Percentiles rank a stretch among this genome's conserved stretches.
Evolutionary conservation across 495 filamentous ascomycete species (phyloP).

Genomic region (Beverwykella pulmonaria): DNA sequence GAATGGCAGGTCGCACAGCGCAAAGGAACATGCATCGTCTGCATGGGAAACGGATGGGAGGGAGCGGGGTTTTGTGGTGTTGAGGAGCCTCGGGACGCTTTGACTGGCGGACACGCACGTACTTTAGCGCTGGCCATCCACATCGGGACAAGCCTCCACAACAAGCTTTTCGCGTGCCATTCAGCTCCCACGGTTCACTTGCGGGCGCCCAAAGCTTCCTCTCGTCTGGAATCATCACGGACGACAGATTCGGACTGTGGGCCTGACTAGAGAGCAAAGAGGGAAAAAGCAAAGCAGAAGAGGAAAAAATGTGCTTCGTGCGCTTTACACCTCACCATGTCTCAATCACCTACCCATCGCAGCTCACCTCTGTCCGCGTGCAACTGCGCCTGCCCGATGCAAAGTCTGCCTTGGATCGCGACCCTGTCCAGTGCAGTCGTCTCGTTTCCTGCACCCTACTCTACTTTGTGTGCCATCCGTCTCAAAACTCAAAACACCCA

Average conservation of each 20-base stretch:
- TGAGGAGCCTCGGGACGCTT: constrained; percentile 1
- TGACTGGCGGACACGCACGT: constrained; percentile 18
- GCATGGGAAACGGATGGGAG: constrained; percentile 21
- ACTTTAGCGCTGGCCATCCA: constrained; percentile 29
- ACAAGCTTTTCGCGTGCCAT: constrained; percentile 24
- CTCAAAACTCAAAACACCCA: no score
- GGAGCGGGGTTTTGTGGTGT: constrained; percentile 24
- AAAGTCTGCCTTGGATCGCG: no score
- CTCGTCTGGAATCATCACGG: not conserved
- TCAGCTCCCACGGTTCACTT: constrained; percentile 11
- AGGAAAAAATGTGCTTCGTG: no score
- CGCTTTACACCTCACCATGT: no score
- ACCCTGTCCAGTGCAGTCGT: no score
- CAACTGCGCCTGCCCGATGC: no score
- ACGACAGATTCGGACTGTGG: no score
- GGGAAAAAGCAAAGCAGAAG: no score
- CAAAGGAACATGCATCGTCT: constrained; percentile 19
- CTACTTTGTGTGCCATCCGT: no score
- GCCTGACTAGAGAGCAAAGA: not conserved
- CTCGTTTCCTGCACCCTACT: no score
- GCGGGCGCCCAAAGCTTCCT: constrained; percentile 7
- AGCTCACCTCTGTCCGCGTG: no score
- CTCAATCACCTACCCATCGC: no score
- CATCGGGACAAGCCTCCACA: not conserved
- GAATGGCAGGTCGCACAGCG: constrained; percentile 21